A percentile compares a stretch with the other conserved stretches of the same genome.
Conservation (phyloP, 2,329 filamentous ascomycete species). For the Beauveria varroae region DNA sequence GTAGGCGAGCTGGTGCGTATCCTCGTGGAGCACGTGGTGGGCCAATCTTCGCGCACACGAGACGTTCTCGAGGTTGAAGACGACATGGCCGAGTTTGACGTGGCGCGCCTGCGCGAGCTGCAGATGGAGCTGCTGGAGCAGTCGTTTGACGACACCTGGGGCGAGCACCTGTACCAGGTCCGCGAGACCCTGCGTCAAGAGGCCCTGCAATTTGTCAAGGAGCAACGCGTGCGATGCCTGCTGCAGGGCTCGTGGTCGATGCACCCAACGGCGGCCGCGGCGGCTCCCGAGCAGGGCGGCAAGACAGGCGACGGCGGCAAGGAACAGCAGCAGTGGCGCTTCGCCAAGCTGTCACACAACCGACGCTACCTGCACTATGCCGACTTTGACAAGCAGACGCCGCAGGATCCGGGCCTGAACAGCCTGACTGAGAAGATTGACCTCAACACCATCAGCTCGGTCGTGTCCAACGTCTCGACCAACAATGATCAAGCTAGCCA, state of each 20-base stretch:
- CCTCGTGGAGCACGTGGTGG: slow-evolving; percentile 81
- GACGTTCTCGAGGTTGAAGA: slow-evolving; percentile 85
- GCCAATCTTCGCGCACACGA: slow-evolving; percentile 71
- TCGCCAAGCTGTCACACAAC: slow-evolving; percentile 84
- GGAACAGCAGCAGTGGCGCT: slow-evolving; percentile 55
- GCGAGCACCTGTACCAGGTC: slow-evolving; percentile 80
- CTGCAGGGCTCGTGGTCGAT: slow-evolving; percentile 85
- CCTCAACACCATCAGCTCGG: slow-evolving; percentile 78
- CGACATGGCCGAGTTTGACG: slow-evolving; percentile 78
- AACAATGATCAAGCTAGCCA: slow-evolving; percentile 35
- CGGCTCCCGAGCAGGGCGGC: slow-evolving; percentile 24
- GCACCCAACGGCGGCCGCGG: slow-evolving; percentile 32
- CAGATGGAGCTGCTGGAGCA: slow-evolving; percentile 92
- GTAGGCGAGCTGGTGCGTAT: slow-evolving; percentile 87
- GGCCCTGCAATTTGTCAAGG: slow-evolving; percentile 91
- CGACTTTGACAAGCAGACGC: slow-evolving; percentile 63
- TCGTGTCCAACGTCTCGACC: slow-evolving; percentile 81
- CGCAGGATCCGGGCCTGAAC: slow-evolving; percentile 64
- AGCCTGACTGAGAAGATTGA: slow-evolving; percentile 75
- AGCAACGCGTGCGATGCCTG: slow-evolving; percentile 86
- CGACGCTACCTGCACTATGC: slow-evolving; percentile 83
- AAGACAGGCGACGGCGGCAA: slow-evolving; percentile 27
- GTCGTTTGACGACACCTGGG: slow-evolving; percentile 93
- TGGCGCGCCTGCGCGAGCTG: slow-evolving; percentile 66
- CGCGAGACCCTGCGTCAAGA: slow-evolving; percentile 86